A percentile compares a stretch with the other conserved stretches of the same genome.
phyloP scores from a whole-genome alignment of 306 rosid species.

The Vigna hirtella region DNA sequence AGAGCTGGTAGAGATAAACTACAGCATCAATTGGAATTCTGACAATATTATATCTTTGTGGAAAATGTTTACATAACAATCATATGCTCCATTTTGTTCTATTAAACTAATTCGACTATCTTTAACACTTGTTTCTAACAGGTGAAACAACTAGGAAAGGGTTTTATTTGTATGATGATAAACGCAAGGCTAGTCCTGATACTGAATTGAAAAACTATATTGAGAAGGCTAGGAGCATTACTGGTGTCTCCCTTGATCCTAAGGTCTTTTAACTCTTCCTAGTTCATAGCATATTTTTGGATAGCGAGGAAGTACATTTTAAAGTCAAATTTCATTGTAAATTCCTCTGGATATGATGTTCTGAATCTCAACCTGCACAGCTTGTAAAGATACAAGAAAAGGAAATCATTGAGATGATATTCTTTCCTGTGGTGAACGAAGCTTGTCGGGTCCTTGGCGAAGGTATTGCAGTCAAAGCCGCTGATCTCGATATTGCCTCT shows the following conservation, averaged over 20 bases:
- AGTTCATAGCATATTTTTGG: constrained; percentile 29
- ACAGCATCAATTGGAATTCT: constrained; percentile 26
- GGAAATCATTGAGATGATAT: constrained; percentile 92
- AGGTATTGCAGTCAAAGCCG: constrained; percentile 89
- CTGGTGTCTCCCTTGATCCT: constrained; percentile 73
- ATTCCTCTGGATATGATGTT: constrained; percentile 30
- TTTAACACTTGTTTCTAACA: constrained; percentile 43
- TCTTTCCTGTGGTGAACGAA: constrained; percentile 97
- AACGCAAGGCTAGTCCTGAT: constrained; percentile 82
- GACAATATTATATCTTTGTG: background rate
- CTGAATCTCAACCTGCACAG: constrained; percentile 57
- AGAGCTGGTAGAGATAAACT: constrained; percentile 67
- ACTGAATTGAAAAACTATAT: constrained; percentile 81
- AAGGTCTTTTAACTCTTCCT: constrained; percentile 59
- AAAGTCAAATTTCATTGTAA: constrained; percentile 12
- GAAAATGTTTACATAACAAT: constrained; percentile 21
- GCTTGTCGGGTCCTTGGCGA: constrained; percentile 96
- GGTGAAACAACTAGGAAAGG: constrained; percentile 85
- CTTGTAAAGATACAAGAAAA: constrained; percentile 70
- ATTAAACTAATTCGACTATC: constrained; percentile 13
- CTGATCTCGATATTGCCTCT: constrained; percentile 86
- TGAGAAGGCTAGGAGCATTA: constrained; percentile 83
- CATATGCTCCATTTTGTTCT: constrained; percentile 9
- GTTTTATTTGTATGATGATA: constrained; percentile 80
- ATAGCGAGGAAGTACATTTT: background rate